These are phyloP conservation scores for Xenosphaeropsis pyriputrescens DNA, from an alignment of 2,329 filamentous ascomycete genomes.

Conservation along the genomic window DNA sequence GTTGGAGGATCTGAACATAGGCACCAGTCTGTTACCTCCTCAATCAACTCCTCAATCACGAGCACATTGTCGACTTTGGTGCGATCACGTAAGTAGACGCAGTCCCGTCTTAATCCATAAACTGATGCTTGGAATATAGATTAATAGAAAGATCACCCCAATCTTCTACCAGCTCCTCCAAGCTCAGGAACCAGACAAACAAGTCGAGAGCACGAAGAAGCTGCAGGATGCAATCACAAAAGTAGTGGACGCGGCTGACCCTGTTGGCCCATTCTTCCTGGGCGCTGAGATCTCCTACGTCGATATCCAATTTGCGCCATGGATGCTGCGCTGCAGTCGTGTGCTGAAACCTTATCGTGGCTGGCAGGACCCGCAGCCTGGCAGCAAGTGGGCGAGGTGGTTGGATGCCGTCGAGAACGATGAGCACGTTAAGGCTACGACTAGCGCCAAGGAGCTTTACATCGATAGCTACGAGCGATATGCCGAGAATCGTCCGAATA, in stretches of 20 bases:
- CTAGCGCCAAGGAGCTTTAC: slow-evolving; percentile 36
- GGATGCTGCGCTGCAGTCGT: slow-evolving; percentile 21
- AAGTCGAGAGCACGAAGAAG: slow-evolving; percentile 40
- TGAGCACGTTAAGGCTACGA: slow-evolving; percentile 21
- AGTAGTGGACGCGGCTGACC: slow-evolving; percentile 20
- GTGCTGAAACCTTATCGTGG: slow-evolving; percentile 23
- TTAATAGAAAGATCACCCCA: slow-evolving; percentile 64
- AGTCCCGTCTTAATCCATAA: background rate
- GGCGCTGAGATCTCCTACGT: slow-evolving; percentile 20
- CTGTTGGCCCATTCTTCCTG: slow-evolving; percentile 19
- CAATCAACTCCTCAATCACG: slow-evolving; percentile 44
- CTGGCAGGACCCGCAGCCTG: slow-evolving; percentile 20
- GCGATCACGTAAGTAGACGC: slow-evolving; percentile 49
- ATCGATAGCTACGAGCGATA: slow-evolving; percentile 57
- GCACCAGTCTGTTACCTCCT: slow-evolving; percentile 46
- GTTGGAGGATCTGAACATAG: slow-evolving; percentile 59
- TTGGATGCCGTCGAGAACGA: slow-evolving; percentile 21
- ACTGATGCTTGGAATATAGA: slow-evolving; percentile 25
- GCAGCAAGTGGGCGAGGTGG: slow-evolving; percentile 21
- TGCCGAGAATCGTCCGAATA: slow-evolving; percentile 44
- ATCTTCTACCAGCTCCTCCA: slow-evolving; percentile 62
- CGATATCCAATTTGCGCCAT: slow-evolving; percentile 23
- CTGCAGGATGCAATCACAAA: slow-evolving; percentile 49
- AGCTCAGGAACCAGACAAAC: slow-evolving; percentile 42
- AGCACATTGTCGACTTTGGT: slow-evolving; percentile 67